Percentiles rank a stretch among this genome's conserved stretches.
Conservation (phyloP, 177 flowering plant species). For the Vitis hybrid region DNA sequence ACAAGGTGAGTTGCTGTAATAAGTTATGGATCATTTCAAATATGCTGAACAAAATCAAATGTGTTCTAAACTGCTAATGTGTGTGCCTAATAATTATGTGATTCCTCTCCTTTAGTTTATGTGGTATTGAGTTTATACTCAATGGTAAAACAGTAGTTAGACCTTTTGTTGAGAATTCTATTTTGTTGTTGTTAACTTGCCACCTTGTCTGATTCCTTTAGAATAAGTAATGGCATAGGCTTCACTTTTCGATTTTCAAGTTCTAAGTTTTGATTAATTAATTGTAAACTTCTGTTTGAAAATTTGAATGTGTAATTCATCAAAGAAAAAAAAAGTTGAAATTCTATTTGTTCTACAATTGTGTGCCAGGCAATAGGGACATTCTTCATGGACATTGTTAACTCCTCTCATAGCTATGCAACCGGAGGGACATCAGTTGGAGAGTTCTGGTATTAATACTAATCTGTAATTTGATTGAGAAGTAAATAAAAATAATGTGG, state of each 20-base stretch:
- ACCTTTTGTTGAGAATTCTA: too few species aligned
- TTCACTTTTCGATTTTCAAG: too few species aligned
- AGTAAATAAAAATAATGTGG: not conserved
- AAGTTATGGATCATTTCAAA: not conserved
- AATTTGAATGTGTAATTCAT: too few species aligned
- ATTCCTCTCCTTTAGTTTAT: too few species aligned
- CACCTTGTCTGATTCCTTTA: too few species aligned
- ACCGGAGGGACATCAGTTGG: conserved; percentile 91
- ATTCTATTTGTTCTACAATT: not conserved
- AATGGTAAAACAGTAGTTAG: too few species aligned
- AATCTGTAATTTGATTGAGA: not conserved
- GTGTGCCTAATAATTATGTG: not conserved
- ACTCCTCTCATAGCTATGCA: conserved; percentile 87
- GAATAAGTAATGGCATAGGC: too few species aligned
- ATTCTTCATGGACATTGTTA: conserved; percentile 82
- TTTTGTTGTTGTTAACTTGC: too few species aligned
- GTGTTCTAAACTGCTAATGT: too few species aligned
- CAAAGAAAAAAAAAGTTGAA: not conserved
- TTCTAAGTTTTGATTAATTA: too few species aligned
- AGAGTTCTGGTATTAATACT: conserved; percentile 73
- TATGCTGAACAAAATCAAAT: not conserved
- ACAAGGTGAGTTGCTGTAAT: conserved; percentile 45
- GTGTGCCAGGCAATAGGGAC: conserved; percentile 61
- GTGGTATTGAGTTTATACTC: too few species aligned
- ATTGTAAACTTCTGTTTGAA: too few species aligned